Evolutionary conservation across 2,329 filamentous ascomycete genomes (phyloP), one percentile per base, ranked within the genome.

Genomic region (Diaporthe vexans): DNA sequence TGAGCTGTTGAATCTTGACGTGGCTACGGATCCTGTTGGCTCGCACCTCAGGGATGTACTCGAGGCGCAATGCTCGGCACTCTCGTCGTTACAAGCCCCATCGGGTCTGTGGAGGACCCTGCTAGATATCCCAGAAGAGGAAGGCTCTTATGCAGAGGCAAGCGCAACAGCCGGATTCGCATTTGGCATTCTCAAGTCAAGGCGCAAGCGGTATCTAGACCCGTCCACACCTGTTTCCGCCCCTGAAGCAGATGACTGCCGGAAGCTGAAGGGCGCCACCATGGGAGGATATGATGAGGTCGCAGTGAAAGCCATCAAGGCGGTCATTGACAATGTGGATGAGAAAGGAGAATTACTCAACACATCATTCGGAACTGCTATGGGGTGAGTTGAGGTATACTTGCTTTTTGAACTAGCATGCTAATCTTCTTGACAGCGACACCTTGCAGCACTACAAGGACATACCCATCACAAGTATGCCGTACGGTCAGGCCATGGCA

Each of bases 401-500:
- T 21, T 21, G 17, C 40, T 17, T 43, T 15, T 35, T 15, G 4
- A 4, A 13, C 24, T n/a, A 9, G 1, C 19, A 7, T 57, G 37
- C 72, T 76, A 37, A 72, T n/a, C 6, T 15, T 35, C 13, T 35
- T 35, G 6, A 35, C 46, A 74, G 72, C 8, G 86, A 90, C 77
- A 88, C 89, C 73, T 81, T 95, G 80, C 90, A 95, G 83, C 93
- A 94, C 81, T 95, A 96, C 80, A 92, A 93, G 82, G 89, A 94
- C 76, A 95, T 96, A 74, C 88, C 91, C 1, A 83, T 92, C 76
- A 96, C 94, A 3, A 93, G 92, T 78, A 96, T 95, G 94, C 94
- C 94, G 9, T 95, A 95, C 78, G 94, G 94, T 0, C 94, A 95
- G 81, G 93, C 93, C 0, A 95, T 95, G 94, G 94, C 93, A 0